Evolutionary conservation across 495 filamentous ascomycete species (phyloP), one percentile per base, ranked within the genome.

Genomic region (Lentithecium fluviatile): DNA sequence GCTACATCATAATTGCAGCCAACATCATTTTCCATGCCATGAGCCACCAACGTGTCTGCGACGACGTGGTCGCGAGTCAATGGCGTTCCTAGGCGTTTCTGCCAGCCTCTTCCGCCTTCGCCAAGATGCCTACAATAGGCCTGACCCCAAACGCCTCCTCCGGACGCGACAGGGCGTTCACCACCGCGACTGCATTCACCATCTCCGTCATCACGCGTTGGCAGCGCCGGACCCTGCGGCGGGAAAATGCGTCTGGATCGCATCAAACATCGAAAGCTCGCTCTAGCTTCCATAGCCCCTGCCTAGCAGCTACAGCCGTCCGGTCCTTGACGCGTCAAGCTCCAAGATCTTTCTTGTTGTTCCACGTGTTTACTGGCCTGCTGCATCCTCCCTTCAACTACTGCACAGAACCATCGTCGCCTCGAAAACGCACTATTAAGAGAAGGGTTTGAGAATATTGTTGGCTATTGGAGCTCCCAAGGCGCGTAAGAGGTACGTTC

Each of bases 231-330:
- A 10, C 49, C 38, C 40, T 11, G 46, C 37, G 25, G 21, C 17
- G 15, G 45, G 52, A 62, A 62, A 49, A 62, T 62, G 59, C 17
- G 42, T 29, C 25, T 56, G 48, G 46, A 24, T 48, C 40, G 23
- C 1, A 53, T 34, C 36, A 51, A 21, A 50, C 21, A 47, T 49
- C 52, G 52, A 52, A 37, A 36, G 59, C 52, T 50, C 50, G 20
- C 38, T 12, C 23, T 49, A 12, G 11, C 17, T 29, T 45, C 32
- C 8, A 56, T 56, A 56, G 51, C 46, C 21, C 23, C 45, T 11
- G 49, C 59, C 15, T 60, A 60, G 58, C 58, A 25, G 2, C 46
- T 11, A 2, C 50, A 1, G 17, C 38, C 15, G 49, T 37, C 4
- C 36, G 38, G 15, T 25, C 37, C 5, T 8, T 17, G 49, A 60